These are phyloP conservation scores for Echites panduratus DNA, from an alignment of 257 asterid genomes.

Conservation along the genomic window DNA sequence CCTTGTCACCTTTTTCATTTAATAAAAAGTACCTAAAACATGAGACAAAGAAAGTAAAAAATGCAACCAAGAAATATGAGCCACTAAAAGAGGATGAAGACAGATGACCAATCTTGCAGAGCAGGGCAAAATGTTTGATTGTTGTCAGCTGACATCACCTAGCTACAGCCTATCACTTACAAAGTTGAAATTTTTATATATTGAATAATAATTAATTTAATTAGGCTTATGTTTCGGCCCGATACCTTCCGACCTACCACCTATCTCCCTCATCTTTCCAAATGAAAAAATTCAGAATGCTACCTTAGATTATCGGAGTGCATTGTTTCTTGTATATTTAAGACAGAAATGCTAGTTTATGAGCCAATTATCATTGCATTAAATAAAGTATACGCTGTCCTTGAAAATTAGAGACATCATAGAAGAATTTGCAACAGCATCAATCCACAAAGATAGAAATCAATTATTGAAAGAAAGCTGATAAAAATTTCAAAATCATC, in stretches of 20 bases:
- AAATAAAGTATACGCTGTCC: background rate
- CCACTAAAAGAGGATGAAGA: background rate
- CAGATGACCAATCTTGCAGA: background rate
- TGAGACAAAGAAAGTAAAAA: constrained; percentile 5
- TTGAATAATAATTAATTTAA: background rate
- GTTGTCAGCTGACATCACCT: background rate
- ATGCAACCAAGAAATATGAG: background rate
- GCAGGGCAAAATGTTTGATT: background rate
- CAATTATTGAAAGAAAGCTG: background rate
- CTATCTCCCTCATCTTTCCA: background rate
- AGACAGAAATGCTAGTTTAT: background rate
- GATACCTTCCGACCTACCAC: background rate
- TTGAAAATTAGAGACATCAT: background rate
- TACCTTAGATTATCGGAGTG: background rate
- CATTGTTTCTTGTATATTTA: background rate
- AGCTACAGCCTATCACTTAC: background rate
- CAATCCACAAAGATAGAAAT: background rate
- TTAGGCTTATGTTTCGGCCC: background rate
- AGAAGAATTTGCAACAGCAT: background rate
- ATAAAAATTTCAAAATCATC: background rate
- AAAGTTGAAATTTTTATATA: background rate
- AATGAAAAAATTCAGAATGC: background rate
- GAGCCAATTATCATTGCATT: background rate
- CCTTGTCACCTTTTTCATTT: constrained; percentile 79
- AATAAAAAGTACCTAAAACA: constrained; percentile 62